Evolutionary conservation across 257 asterid genomes (phyloP), one percentile per base, ranked within the genome.

Genomic region (Solanum ossicruentum): DNA sequence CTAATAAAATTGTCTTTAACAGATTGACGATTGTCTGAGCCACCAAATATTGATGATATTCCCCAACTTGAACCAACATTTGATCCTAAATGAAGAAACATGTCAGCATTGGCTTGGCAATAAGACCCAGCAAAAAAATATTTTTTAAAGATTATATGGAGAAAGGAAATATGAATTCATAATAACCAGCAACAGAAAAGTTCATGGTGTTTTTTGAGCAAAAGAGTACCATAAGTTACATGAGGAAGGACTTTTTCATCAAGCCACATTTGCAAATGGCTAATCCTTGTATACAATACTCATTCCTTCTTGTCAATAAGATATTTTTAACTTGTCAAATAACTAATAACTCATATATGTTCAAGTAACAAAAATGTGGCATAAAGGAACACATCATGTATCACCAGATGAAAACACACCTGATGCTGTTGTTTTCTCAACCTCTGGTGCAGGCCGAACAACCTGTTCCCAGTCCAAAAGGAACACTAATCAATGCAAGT

Each of bases 11-110:
- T 91, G 73, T 93, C 98, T 86, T 93, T 95, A 10, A 84, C 84
- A 88, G 93, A 82, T 41, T 91, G 12, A 58, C 98, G 96, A 86
- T 86, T 88, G 60, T 89, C 93, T 36, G 91, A 86, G 58, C 97
- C 89, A 79, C 99, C 98, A 85, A 97, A 95, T 75, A 97, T 95
- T 43, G 99, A 94, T 85, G 99, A 92, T 87, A 97, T 94, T 78
- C 99, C 98, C 98, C 99, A 96, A 82, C 87, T 79, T 45, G 99
- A 94, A 87, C 91, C 92, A 81, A 91, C 41, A 87, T 84, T 92
- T 87, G 84, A 88, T 84, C 88, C 98, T 93, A 93, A 93, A 83
- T 28, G 28, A 32, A 84, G 21, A 86, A 86, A 41, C 58, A 86
- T 80, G 58, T 77, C 67, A 83, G 45, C 51, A 21, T 23, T 51